Conservation (phyloP, 768 basidiomycete genomes). For the Gautieria morchelliformis region DNA sequence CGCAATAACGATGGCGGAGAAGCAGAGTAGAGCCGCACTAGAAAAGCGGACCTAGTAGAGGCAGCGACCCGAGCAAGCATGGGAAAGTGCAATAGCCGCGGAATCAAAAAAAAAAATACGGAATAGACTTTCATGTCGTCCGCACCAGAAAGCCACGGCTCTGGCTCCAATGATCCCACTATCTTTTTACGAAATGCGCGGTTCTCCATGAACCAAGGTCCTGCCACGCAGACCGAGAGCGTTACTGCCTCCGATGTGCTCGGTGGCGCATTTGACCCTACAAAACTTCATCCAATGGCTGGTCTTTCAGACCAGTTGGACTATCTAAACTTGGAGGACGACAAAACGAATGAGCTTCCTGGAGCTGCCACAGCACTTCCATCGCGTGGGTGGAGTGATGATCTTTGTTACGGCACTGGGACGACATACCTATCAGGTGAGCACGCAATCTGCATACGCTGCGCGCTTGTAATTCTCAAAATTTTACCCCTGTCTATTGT, state of each 20-base stretch:
- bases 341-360: slow-evolving; percentile 85
- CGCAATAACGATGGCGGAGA: background rate
- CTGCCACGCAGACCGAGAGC: slow-evolving; percentile 35
- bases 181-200: slow-evolving; percentile 38
- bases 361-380: slow-evolving; percentile 88
- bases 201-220: slow-evolving; percentile 34
- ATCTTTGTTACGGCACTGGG: slow-evolving; percentile 98
- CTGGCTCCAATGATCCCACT: slow-evolving; percentile 36
- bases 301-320: slow-evolving; percentile 89
- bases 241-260: slow-evolving; percentile 85
- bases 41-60: background rate
- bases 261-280: slow-evolving; percentile 79
- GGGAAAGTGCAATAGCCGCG: background rate
- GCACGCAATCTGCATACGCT: slow-evolving; percentile 57
- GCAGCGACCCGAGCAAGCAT: background rate
- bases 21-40: background rate
- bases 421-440: slow-evolving; percentile 96
- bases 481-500: slow-evolving; percentile 17
- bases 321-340: slow-evolving; percentile 92
- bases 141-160: slow-evolving; percentile 15
- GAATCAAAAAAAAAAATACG: background rate
- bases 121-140: slow-evolving; percentile 19
- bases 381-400: slow-evolving; percentile 96
- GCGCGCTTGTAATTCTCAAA: slow-evolving; percentile 28
- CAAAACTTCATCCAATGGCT: slow-evolving; percentile 89